Base-by-base conservation (phyloP, 768 basidiomycete species). In the Calocybe gangraenosa region DNA sequence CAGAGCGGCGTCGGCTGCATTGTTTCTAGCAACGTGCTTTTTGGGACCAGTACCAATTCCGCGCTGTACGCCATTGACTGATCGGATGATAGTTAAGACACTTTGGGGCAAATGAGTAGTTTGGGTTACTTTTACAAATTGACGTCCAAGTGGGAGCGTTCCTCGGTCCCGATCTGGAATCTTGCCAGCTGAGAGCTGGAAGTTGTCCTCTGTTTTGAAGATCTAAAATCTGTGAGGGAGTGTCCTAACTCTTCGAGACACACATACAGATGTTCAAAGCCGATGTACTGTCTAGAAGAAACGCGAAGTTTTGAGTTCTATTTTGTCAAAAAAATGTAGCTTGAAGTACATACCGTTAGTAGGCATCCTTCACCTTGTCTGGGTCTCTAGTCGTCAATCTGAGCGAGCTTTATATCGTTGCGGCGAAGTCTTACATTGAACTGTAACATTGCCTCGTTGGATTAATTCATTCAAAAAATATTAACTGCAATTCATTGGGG, bases 121-220 rank as follows among this genome's bases (percentile, higher is more conserved):
- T 28, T 28, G 25, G 5, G 58, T 53, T 50, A 82, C 84, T 73
- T 70, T 79, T 83, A 61, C 82, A 85, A 4, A 72, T 51, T 2
- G 66, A 72, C 1, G 68, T 81, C 83, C 83, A 86, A 31, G 60
- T 55, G 5, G 73, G 75, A 2, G 59, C 62, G 43, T 81, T 69
- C 10, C 60, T 62, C 0, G 68, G 66, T 0, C 81, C 82, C 8
- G 59, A 60, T 4, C 53, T 57, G 0, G 64, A 66, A 37, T 82
- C 78, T 17, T 67, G 56, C 81, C 82, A 87, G 53, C 71, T 79
- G 21, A 85, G 67, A 21, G 74, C 55, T 14, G 72, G 46, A 28
- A 67, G 56, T 25, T 64, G 63, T 11, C 66, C 65, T 32, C 58
- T 63, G n/a, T 61, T 63, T 57, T 83, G 81, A 19, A 87, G 66